Conservation (phyloP, 1,139 yeast genomes). For the Pichia sp. region DNA sequence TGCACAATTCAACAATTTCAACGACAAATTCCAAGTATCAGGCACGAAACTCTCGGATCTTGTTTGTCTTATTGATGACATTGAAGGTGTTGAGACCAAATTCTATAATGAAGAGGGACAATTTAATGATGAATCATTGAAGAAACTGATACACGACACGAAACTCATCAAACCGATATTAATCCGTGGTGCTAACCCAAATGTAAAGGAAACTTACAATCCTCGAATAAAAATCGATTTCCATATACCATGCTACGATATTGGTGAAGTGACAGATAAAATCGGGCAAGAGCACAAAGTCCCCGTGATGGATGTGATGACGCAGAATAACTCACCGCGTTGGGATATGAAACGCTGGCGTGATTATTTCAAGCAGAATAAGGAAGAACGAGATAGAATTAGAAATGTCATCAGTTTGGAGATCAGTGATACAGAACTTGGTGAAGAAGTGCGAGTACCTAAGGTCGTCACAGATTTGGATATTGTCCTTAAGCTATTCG, state of each 20-base stretch:
- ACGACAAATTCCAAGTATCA: too few relatives aligned
- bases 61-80: slow-evolving; percentile 19
- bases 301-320: slow-evolving; percentile 86
- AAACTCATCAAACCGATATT: slow-evolving; percentile 29
- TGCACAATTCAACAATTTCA: slow-evolving; percentile 27
- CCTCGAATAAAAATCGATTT: slow-evolving; percentile 36
- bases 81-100: slow-evolving; percentile 21
- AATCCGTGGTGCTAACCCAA: slow-evolving; percentile 21
- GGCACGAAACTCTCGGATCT: slow-evolving; percentile 15
- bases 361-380: slow-evolving; percentile 51
- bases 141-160: slow-evolving; percentile 37
- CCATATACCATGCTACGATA: slow-evolving; percentile 41
- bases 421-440: slow-evolving; percentile 53
- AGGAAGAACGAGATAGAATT: slow-evolving; percentile 50
- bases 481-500: slow-evolving; percentile 59
- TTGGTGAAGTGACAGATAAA: slow-evolving; percentile 48
- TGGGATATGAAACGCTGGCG: slow-evolving; percentile 77
- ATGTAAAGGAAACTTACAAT: slow-evolving; percentile 9
- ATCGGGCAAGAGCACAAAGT: slow-evolving; percentile 61
- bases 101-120: neutral
- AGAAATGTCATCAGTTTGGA: slow-evolving; percentile 80
- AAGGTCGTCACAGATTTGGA: slow-evolving; percentile 59
- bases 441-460: slow-evolving; percentile 53
- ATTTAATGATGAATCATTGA: slow-evolving; percentile 29
- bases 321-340: slow-evolving; percentile 59